Evolutionary conservation across 176 grass and related monocot genomes (phyloP).

Genomic region (Oryza australiensis): DNA sequence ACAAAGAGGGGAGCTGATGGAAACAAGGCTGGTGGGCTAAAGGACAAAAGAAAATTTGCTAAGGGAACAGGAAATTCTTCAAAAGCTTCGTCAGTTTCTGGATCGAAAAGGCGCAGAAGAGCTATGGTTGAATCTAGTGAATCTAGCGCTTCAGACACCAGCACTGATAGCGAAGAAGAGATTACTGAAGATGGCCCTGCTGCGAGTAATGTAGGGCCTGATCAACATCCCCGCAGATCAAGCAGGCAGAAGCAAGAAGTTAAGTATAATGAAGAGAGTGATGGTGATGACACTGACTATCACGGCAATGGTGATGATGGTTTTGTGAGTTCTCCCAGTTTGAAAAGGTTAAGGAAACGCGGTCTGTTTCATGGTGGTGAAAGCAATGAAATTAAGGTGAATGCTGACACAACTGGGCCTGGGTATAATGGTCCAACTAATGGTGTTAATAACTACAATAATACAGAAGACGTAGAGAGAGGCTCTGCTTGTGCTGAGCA

Average conservation of each 20-base stretch:
- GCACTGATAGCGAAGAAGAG: constrained; percentile 51
- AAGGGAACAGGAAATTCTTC: constrained; percentile 26
- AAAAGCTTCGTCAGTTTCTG: constrained; percentile 46
- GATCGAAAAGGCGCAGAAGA: constrained; percentile 64
- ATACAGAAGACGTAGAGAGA: constrained; percentile 13
- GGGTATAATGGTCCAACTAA: constrained; percentile 5
- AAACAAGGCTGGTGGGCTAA: constrained; percentile 28
- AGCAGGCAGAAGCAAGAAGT: constrained; percentile 67
- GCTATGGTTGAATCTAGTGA: constrained; percentile 46
- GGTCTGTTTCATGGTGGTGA: constrained; percentile 25
- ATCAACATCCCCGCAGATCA: constrained; percentile 53
- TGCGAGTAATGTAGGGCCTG: constrained; percentile 28
- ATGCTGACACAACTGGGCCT: constrained; percentile 23
- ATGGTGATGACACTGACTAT: constrained; percentile 45
- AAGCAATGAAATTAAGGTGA: constrained; percentile 18
- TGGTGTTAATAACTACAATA: constrained; percentile 32
- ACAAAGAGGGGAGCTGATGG: constrained; percentile 26
- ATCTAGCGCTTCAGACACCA: constrained; percentile 53
- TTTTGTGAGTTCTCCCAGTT: constrained; percentile 29
- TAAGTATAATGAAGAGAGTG: constrained; percentile 64
- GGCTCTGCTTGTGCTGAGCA: constrained; percentile 15
- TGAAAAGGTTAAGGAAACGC: constrained; percentile 45
- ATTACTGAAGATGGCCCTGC: constrained; percentile 24
- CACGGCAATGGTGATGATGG: constrained; percentile 32
- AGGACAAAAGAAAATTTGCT: constrained; percentile 48